These are phyloP conservation scores for Fusarium sambucinum DNA, from an alignment of 2,329 filamentous ascomycete species.

Conservation along the genomic window DNA sequence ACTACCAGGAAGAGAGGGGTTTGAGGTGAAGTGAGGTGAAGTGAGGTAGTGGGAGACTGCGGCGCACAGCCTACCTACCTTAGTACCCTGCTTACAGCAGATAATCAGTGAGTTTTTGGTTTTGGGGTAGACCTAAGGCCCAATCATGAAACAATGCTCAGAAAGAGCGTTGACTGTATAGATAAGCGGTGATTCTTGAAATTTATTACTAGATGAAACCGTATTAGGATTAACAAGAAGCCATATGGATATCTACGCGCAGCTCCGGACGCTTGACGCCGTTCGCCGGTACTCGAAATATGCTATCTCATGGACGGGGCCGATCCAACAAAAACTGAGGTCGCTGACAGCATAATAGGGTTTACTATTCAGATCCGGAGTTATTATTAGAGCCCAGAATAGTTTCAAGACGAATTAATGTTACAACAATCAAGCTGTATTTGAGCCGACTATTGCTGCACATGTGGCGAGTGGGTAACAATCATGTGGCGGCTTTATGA, in stretches of 20 bases:
- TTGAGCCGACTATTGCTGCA: background rate
- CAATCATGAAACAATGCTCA: background rate
- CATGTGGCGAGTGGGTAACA: background rate
- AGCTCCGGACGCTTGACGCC: conserved; percentile 32
- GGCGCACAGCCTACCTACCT: conserved; percentile 19
- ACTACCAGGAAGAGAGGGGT: conserved; percentile 7
- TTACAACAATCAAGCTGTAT: background rate
- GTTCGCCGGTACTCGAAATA: conserved; percentile 13
- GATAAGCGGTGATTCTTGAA: conserved; percentile 3
- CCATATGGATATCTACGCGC: conserved; percentile 1
- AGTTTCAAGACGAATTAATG: background rate
- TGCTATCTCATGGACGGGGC: conserved; percentile 21
- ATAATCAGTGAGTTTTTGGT: conserved; percentile 17
- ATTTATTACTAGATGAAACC: background rate
- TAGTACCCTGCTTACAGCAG: conserved; percentile 4
- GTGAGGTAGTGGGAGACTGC: conserved; percentile 12
- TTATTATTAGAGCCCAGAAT: background rate
- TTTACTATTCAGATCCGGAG: background rate
- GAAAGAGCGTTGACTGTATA: background rate
- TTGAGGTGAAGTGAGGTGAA: conserved; percentile 14
- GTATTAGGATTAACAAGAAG: background rate
- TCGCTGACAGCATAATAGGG: background rate
- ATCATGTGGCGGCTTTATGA: conserved; percentile 20
- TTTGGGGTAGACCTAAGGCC: background rate
- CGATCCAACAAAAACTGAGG: background rate